Evolutionary conservation across 352 stramenopile genomes (phyloP), one percentile per base, ranked within the genome.

Genomic region (Phytophthora agathidicida): DNA sequence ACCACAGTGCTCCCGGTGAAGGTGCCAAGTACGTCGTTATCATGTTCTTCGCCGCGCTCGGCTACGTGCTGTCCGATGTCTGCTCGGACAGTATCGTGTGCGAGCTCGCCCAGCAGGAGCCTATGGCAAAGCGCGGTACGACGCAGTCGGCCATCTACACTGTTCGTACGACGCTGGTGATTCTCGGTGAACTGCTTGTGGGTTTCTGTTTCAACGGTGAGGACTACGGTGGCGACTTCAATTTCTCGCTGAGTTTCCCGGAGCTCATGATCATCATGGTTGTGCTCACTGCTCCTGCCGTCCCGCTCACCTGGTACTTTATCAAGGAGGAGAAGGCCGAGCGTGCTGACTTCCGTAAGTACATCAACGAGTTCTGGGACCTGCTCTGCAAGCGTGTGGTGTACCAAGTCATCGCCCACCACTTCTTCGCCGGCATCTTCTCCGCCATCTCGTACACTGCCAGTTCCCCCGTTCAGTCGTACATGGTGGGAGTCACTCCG

Each of bases 61-160:
- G 81, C 22, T 91, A 91, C 60, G 73, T 91, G 26, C 66, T 81
- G 48, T 80, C 82, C 7, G 80, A 89, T 36, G 76, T 89, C 1
- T 83, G 80, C 39, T 68, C 75, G 30, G 82, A 88, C 49, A 79
- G 64, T 50, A 74, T 88, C 35, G 71, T 86, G 41, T 77, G 78
- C 13, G 76, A 86, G 36, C 60, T 84, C 7, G 77, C 78, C 0
- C 78, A 88, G 58, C 75, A 76, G 26, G 78, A 88, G 44, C 78
- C 78, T 0, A 51, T 65, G 9, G 68, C 58, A 2, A 83, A 75
- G 33, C 78, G 78, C 32, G 78, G 78, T 10, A 77, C 73, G 35
- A 86, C 76, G 3, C 75, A 88, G 83, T 78, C 64, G 14, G 39
- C 64, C 3, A 68, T 73, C 26, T 73, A 73, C 50, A 55, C 58